A percentile compares a stretch with the other conserved stretches of the same genome.
Evolutionary conservation across 140 eudicot genomes (phyloP).

Genomic region (Flaveria floridana): DNA sequence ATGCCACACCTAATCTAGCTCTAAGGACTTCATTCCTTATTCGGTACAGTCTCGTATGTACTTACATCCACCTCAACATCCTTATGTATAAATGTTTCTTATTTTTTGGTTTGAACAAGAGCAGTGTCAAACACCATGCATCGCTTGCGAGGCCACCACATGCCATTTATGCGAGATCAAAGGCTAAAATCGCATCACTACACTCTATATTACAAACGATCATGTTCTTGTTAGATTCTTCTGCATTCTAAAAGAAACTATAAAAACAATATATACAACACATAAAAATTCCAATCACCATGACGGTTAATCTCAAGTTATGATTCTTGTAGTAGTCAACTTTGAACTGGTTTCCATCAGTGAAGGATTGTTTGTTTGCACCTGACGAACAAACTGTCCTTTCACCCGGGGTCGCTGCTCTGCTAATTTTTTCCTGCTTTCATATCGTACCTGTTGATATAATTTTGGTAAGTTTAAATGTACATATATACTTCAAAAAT

Average conservation of each 20-base stretch:
- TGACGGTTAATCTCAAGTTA: constrained; percentile 14
- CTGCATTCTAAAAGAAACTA: background rate
- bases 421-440: constrained; percentile 91
- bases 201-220: background rate
- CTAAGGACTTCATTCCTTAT: no score
- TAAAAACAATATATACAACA: background rate
- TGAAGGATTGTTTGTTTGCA: constrained; percentile 47
- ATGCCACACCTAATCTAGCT: no score
- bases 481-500: background rate
- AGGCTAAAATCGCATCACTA: background rate
- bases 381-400: constrained; percentile 95
- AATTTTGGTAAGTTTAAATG: background rate
- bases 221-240: background rate
- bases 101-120: background rate
- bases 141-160: background rate
- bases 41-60: no score
- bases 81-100: no score
- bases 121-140: background rate
- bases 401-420: constrained; percentile 93
- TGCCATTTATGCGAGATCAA: background rate
- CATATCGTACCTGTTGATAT: constrained; percentile 77
- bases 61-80: no score
- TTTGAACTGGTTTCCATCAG: constrained; percentile 40
- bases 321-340: background rate
- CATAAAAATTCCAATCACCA: background rate